A percentile compares a stretch with the other conserved stretches of the same genome.
Evolutionary conservation across 2,329 filamentous ascomycete genomes (phyloP).

Genomic region (Pseudocercospora vitis): DNA sequence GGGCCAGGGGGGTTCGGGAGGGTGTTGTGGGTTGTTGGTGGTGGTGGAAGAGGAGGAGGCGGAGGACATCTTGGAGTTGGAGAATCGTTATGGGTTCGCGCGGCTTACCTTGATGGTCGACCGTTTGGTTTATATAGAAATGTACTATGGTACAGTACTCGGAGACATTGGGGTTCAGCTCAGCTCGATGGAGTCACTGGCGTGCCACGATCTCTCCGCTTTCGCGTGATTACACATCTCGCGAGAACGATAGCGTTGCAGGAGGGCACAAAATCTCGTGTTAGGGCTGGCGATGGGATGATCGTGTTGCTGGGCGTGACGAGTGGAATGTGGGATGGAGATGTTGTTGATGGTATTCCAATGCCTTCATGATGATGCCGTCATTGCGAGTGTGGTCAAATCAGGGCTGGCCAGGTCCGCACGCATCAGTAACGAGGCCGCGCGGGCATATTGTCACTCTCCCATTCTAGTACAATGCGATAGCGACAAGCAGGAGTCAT

Average conservation of each 20-base stretch:
- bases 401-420: background rate
- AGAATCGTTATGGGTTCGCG: background rate
- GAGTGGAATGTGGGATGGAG: background rate
- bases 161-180: background rate
- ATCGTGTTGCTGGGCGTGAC: background rate
- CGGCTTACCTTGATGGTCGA: background rate
- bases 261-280: background rate
- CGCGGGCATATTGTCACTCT: background rate
- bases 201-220: background rate
- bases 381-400: background rate
- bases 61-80: background rate
- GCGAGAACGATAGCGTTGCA: background rate
- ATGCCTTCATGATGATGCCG: slow-evolving; percentile 1
- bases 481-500: background rate
- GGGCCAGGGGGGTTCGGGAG: slow-evolving; percentile 22
- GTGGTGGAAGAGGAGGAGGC: too few species aligned
- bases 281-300: slow-evolving; percentile 2
- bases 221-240: background rate
- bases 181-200: background rate
- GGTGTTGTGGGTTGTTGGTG: too few species aligned
- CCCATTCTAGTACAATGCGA: background rate
- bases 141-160: background rate
- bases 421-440: background rate
- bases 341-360: background rate
- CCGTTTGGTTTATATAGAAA: background rate